Base-by-base conservation (phyloP, 495 filamentous ascomycete species). In the Filosporella fistucella region DNA sequence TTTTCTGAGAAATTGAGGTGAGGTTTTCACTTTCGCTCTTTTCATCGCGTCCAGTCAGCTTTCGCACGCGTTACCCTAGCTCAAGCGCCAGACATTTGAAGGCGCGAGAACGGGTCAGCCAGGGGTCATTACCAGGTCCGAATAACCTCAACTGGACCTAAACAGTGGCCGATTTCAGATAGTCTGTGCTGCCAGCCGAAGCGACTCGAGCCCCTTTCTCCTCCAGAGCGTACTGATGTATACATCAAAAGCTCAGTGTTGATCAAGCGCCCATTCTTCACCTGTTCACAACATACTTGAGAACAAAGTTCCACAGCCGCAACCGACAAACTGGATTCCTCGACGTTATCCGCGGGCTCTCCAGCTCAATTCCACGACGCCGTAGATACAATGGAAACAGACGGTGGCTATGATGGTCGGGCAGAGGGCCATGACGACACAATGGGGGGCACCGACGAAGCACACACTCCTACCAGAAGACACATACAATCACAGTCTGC, bases 321-420 rank as follows among this genome's bases (percentile, higher is more conserved):
- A 38, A 29, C 38, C 49, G 37, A 33, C 55, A 72, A 52, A 26
- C 67, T 75, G 69, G 71, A 75, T 71, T 68, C 70, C 52, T 75
- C 71, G 45, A 67, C 62, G 3, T 47, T 70, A 14, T 66, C 67
- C 14, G 59, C 65, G 52, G 73, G 68, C 61, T 71, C 73, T 52
- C 61, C 65, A 51, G 70, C 60, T 63, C 69, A 74, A 50, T 75
- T 71, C 51, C 68, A 68, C 66, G 66, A 72, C 72, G 63, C 68
- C 38, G 54, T 75, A 52, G 68, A 72, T 57, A 48, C 73, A 69
- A 70, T 72, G 74, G 47, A 71, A 63, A 43, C 49, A n/a, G 50
- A 55, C 3, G 48, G 47, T 6, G 41, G 16, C 22, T 49, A 55
- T 28, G 47, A 59, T 17, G 33, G 14, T 9, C 44, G 49, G 18